Evolutionary conservation across 805 yeast species (phyloP).

Genomic region (Metschnikowia colocasiae): DNA sequence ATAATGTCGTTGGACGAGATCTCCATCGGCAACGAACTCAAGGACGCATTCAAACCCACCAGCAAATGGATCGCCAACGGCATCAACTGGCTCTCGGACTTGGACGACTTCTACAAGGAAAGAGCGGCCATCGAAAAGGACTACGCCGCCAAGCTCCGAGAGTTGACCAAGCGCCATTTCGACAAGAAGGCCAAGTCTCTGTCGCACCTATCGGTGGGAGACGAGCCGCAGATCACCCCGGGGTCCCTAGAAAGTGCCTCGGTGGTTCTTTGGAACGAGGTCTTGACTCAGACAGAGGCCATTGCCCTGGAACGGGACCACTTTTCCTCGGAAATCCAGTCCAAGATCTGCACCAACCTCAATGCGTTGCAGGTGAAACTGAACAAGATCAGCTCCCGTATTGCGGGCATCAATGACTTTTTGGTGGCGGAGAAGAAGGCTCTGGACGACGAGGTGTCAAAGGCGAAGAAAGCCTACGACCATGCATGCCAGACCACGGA

Average conservation of each 20-base stretch:
- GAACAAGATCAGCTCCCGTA: constrained; percentile 50
- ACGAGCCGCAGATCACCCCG: constrained; percentile 84
- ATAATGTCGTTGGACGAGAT: constrained; percentile 19
- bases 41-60: constrained; percentile 76
- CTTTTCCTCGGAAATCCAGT: constrained; percentile 57
- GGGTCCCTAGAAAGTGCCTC: constrained; percentile 90
- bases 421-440: constrained; percentile 46
- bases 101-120: constrained; percentile 80
- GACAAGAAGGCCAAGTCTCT: constrained; percentile 70
- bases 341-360: constrained; percentile 61
- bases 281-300: constrained; percentile 76
- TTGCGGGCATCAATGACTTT: constrained; percentile 58
- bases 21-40: constrained; percentile 66
- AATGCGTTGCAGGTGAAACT: constrained; percentile 50
- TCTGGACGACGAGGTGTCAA: constrained; percentile 53
- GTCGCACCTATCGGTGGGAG: constrained; percentile 80
- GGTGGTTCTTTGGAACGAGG: constrained; percentile 86
- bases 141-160: constrained; percentile 64
- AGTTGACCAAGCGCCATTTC: constrained; percentile 64
- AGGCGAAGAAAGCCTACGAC: constrained; percentile 76
- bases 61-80: constrained; percentile 77
- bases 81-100: constrained; percentile 68
- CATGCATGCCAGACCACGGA: constrained; percentile 78
- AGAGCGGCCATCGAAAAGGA: constrained; percentile 80
- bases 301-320: constrained; percentile 63